Evolutionary conservation across 345 rosid genomes (phyloP), one percentile per base, ranked within the genome.

Genomic region (Lepidium aucheri): DNA sequence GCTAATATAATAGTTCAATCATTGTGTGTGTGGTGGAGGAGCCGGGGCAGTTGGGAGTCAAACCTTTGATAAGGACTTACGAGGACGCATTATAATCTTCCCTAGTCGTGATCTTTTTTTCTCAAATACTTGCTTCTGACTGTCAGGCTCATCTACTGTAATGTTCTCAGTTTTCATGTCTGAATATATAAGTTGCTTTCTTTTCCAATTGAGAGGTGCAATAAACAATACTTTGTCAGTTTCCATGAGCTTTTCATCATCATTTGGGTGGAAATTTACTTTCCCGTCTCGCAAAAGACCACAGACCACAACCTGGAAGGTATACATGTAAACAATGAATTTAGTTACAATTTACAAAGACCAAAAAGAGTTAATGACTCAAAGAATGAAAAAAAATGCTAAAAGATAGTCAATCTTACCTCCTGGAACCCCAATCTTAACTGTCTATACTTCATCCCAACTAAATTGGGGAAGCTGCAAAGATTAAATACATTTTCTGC

Each of bases 401-500:
- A 49, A 51, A 28, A 65, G 64, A 16, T 55, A 28, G 41, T 55
- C 36, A 47, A 26, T 60, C 32, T 47, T 67, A 93, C 97, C 95
- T 86, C 94, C 53, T 78, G 87, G 71, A 90, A 86, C 33, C 89
- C 94, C 5, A 60, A 77, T 69, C 96, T 80, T 79, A 94, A 34
- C 63, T 84, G 86, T 79, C 84, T 57, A 82, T 86, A 90, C 20
- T 65, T 84, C 34, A 77, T 55, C 66, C 97, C 97, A n/a, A 68
- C 80, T 72, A 85, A 70, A 76, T 74, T 63, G n/a, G 97, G 99
- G 72, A 90, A 94, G 80, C 79, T 78, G 67, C 80, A 71, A 73
- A 94, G 90, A 67, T 88, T 94, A 75, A 94, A 94, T 62, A 94
- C 91, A 75, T 90, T 90, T 80, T 90, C 95, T 94, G 95, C 92